These are phyloP conservation scores for Sequoiadendron giganteum DNA, from an alignment of 75 land plant species.

Conservation along the genomic window DNA sequence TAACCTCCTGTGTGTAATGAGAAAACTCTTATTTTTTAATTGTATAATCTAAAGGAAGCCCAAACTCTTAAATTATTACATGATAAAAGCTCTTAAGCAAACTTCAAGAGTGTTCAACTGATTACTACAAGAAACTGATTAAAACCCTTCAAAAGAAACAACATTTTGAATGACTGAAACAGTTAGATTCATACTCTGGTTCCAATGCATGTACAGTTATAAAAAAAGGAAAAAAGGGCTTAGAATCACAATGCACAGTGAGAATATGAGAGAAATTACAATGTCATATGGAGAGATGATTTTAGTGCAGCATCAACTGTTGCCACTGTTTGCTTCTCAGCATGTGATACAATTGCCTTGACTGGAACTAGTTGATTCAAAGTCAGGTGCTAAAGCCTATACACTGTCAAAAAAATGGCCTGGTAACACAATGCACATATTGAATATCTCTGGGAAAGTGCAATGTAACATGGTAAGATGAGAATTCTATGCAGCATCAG, in stretches of 20 bases:
- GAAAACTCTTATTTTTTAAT: neutral
- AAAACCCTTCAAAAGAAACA: neutral
- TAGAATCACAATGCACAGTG: neutral
- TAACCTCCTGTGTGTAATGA: neutral
- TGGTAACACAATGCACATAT: slow-evolving; percentile 2
- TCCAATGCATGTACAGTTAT: neutral
- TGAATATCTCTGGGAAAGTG: neutral
- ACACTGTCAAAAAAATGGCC: neutral
- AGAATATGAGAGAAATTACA: neutral
- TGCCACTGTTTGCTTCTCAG: slow-evolving; percentile 25
- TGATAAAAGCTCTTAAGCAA: neutral
- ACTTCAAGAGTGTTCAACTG: neutral
- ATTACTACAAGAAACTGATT: neutral
- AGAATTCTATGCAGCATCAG: neutral
- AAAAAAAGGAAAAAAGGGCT: neutral
- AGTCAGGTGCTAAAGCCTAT: neutral
- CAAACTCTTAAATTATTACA: neutral
- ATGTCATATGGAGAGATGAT: neutral
- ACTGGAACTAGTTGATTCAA: neutral
- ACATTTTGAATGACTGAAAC: neutral
- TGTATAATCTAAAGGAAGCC: neutral
- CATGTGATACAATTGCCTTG: slow-evolving; percentile 85
- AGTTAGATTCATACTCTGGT: neutral
- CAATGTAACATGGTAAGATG: neutral
- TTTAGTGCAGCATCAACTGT: slow-evolving; percentile 1